Base-by-base conservation (phyloP, 2,329 filamentous ascomycete species). In the Hymenoscyphus linearis region DNA sequence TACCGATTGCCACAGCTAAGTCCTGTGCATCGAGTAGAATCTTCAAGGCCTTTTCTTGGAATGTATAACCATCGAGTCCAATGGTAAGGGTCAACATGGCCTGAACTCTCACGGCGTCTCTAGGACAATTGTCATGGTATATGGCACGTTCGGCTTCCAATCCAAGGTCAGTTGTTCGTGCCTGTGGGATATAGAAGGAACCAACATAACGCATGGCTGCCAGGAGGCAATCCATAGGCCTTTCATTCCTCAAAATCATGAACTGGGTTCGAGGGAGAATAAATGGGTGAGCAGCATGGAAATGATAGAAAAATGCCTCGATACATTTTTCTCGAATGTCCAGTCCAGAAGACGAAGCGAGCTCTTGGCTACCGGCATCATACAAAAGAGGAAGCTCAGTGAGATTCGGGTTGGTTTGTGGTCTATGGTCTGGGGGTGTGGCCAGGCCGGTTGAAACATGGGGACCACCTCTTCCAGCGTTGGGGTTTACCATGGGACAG, bases 41-140 rank as follows among this genome's bases (percentile, higher is more conserved):
- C 52, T 87, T 80, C 12, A 85, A 80, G 0, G 90, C 87, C 70
- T 85, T 84, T 26, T 84, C 81, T 34, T 88, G 85, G 65, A 93
- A 83, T 69, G 88, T 88, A 65, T 83, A 85, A 4, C 90, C 89
- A 70, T 96, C 90, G 5, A 96, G 79, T 0, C 86, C 86, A 63
- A 96, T 85, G 18, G 92, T 81, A 60, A 91, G 83, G 1, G 96
- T 78, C 55, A 96, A 75, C 71, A 93, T 80, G 2, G 90, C 86
- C 75, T 96, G 93, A 0, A 96, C 85, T 3, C 87, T 77, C 70
- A 84, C 90, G 5, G 76, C 62, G 56, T 66, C 66, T 40, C 60
- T 62, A 25, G 63, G 55, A 53, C 61, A 62, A 40, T 57, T 50
- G 36, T 57, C 56, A 34, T 55, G 25, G 40, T 63, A 62, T 14